Evolutionary conservation across 163 green algal genomes (phyloP).

Genomic region (Coccomyxa subellipsoidea): DNA sequence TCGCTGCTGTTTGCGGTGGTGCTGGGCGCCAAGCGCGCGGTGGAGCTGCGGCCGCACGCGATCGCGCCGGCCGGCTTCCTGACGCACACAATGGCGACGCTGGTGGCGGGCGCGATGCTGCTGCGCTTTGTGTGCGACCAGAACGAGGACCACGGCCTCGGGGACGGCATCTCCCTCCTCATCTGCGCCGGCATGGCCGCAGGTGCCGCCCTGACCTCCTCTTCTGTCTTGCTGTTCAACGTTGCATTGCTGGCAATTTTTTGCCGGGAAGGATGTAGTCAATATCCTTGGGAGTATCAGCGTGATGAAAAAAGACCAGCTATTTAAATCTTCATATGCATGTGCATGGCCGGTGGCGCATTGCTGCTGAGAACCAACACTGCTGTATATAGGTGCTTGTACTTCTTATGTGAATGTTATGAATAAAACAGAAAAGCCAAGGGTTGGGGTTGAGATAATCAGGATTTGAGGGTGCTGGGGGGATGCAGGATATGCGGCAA

Average conservation of each 20-base stretch:
- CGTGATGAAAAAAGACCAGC: not conserved
- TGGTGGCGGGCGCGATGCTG: conserved; percentile 11
- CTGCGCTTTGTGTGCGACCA: not conserved
- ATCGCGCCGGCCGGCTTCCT: not conserved
- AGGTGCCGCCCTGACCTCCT: not conserved
- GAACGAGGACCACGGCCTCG: conserved; percentile 10
- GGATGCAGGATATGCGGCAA: not conserved
- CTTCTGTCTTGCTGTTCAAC: not conserved
- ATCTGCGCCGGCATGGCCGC: conserved; percentile 6
- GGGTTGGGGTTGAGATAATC: not conserved
- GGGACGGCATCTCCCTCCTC: conserved; percentile 13
- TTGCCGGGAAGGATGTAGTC: not conserved
- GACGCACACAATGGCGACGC: not conserved
- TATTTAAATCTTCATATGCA: too few relatives aligned
- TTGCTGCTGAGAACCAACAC: not conserved
- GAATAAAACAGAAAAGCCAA: too few relatives aligned
- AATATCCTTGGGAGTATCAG: not conserved
- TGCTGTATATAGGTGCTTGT: too few relatives aligned
- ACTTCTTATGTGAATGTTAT: too few relatives aligned
- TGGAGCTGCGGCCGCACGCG: not conserved
- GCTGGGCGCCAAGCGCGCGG: not conserved
- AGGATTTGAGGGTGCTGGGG: not conserved
- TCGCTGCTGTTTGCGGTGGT: not conserved
- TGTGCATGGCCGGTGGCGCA: too few relatives aligned
- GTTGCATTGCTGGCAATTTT: not conserved